Evolutionary conservation across 2,329 filamentous ascomycete species (phyloP), one percentile per base, ranked within the genome.

Genomic region (Thermoascus crustaceus): DNA sequence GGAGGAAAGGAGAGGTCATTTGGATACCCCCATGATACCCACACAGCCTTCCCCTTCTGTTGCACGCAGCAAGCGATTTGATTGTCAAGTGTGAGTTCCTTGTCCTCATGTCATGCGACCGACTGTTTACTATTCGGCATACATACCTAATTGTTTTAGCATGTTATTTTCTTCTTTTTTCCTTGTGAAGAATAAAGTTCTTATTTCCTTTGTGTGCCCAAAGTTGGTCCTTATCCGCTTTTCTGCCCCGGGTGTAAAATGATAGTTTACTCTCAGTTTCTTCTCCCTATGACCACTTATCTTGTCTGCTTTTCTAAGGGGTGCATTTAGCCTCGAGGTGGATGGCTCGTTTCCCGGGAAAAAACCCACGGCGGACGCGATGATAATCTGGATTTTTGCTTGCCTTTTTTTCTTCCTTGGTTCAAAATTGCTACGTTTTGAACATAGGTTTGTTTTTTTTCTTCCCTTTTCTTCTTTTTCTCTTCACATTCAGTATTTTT

Each of bases 1-100:
- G 39, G 50, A 46, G 49, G 47, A 54, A 49, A 50, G 57, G 46
- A 47, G 43, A 52, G 50, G 49, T 54, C 53, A 52, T 56, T 60
- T 60, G 56, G 54, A 56, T 57, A 57, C 50, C 53, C 52, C 22
- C 47, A 46, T 59, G 57, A 60, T 61, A 61, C 57, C 57, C 57
- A 44, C 38, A 45, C 49, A 59, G 51, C 53, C 53, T 56, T 53
- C 48, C 41, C 40, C 40, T 47, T 46, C 44, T 46, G 45, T 54
- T 55, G 44, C 53, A 44, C 55, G 54, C 50, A 55, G 50, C 53
- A 45, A 57, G 55, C 53, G 45, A 52, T 49, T 52, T 49, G 44
- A 35, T 38, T 24, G 33, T 41, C 35, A 34, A 35, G 35, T 41
- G n/a, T n/a, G 31, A 23, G 30, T 37, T 40, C 30, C 26, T 29